Evolutionary conservation across 768 basidiomycete genomes (phyloP), one percentile per base, ranked within the genome.

Genomic region (Macrolepiota albuminosa): DNA sequence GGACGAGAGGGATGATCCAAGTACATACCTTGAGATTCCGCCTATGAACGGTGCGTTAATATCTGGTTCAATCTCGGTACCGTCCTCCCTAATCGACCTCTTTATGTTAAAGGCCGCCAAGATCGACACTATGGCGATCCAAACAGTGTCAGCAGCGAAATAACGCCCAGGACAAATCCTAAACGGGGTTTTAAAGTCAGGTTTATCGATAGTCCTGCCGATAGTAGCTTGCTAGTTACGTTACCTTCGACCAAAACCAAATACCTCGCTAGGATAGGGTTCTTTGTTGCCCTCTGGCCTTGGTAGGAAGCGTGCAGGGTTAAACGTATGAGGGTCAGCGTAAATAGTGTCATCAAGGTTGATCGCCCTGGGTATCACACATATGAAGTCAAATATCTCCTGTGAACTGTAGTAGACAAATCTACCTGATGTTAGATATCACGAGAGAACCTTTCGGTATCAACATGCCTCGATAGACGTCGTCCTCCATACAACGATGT

Each of bases 151-250:
- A 40, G 78, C 75, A 5, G 76, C 79, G 46, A 83, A 65, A 48
- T 77, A 57, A 21, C 71, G 65, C 5, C 80, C 82, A 13, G 78
- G 74, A 52, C 79, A 80, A 8, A 75, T 66, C 69, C 69, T 71
- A 18, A 8, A 40, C 18, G 26, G 16, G 31, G 24, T 9, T n/a
- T 2, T 46, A 34, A 53, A 46, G 33, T 36, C 45, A 16, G 18
- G 40, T 42, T 16, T 3, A n/a, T 11, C 10, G n/a, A 31, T 55
- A 29, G 26, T 16, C 11, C 33, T 39, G 16, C 26, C 6, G 4
- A 13, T 26, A 11, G 24, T 24, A 26, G 11, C 13, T 13, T n/a
- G 8, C 13, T 46, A 46, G 13, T 26, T 13, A 13, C 45, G 13
- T 26, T 13, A 13, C 45, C 24, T 46, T 57, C 18, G 48, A 26